Evolutionary conservation across 2,329 filamentous ascomycete species (phyloP), one percentile per base, ranked within the genome.

Genomic region (Cryphonectria carpinicola): DNA sequence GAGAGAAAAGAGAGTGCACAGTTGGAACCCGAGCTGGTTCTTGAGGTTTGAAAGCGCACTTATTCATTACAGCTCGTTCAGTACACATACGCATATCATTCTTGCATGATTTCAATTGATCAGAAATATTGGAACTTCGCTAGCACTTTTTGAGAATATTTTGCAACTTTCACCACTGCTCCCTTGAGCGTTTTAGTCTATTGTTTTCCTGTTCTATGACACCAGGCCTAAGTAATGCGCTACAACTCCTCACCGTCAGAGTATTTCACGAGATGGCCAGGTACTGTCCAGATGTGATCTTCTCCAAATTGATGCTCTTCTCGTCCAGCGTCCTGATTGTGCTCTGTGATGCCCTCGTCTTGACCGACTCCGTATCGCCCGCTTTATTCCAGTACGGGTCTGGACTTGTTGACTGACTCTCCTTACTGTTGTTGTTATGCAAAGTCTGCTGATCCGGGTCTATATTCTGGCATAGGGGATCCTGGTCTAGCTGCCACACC

Each of bases 401-500:
- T 35, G 43, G 63, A 4, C 19, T 52, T 46, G 8, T 28, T 11
- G 39, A 19, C 22, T 28, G 22, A 46, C 28, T 25, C 37, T 46
- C 2, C 22, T 19, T 49, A n/a, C 7, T 22, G 19, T 46, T 49
- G 17, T 49, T n/a, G 22, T 10, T 49, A 39, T 67, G 39, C 39
- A 67, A 62, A 3, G 41, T 66, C 2, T 63, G 43, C 25, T 64
- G 62, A 3, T 22, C 66, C 7, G 28, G 6, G 1, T 71, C 70
- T 11, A 54, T 54, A 10, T 69, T 56, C 46, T 66, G 54, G 14
- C 70, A 71, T 8, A 71, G 67, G 0, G 70, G 66, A 11, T 71
- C 70, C 11, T 71, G 63, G 19, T 71, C 66, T 35, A 69, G n/a
- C 10, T 66, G 64, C 68, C 66, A 67, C 8, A 67, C 46, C 7